Conservation (phyloP, 441 rosid genomes). For the Erysimum pusillum region DNA sequence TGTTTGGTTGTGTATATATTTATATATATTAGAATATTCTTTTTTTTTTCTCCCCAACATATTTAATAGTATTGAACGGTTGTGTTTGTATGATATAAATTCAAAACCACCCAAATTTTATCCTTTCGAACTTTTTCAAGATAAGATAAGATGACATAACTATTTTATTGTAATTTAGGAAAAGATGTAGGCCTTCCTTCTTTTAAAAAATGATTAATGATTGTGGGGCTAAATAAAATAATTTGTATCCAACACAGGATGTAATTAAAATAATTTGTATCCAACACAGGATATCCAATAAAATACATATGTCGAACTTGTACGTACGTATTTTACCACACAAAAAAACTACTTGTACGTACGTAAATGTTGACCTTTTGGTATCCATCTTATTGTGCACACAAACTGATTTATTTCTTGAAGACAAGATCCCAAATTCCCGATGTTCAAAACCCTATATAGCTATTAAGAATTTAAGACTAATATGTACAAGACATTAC, state of each 20-base stretch:
- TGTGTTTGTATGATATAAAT: conserved; percentile 24
- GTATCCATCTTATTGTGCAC: not conserved
- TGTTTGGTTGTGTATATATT: not conserved
- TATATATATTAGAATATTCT: not conserved
- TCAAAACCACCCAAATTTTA: conserved; percentile 37
- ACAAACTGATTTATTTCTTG: no score
- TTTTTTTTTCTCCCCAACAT: not conserved
- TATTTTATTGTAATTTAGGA: conserved; percentile 25
- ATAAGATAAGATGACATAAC: conserved; percentile 27
- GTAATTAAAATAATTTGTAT: not conserved
- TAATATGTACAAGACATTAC: no score
- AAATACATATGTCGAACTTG: no score
- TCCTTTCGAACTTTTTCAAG: conserved; percentile 22
- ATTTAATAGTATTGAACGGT: conserved; percentile 11
- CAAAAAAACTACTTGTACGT: no score
- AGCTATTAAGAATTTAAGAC: no score
- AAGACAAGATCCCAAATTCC: no score
- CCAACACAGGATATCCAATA: not conserved
- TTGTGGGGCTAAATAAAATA: conserved; percentile 12
- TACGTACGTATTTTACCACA: no score
- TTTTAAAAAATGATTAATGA: not conserved
- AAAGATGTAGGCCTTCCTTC: not conserved
- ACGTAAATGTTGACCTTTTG: no score
- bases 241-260: conserved; percentile 6
- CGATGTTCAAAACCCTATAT: no score